Conservation (phyloP, 1,284 basidiomycete species). For the Malassezia vespertilionis region DNA sequence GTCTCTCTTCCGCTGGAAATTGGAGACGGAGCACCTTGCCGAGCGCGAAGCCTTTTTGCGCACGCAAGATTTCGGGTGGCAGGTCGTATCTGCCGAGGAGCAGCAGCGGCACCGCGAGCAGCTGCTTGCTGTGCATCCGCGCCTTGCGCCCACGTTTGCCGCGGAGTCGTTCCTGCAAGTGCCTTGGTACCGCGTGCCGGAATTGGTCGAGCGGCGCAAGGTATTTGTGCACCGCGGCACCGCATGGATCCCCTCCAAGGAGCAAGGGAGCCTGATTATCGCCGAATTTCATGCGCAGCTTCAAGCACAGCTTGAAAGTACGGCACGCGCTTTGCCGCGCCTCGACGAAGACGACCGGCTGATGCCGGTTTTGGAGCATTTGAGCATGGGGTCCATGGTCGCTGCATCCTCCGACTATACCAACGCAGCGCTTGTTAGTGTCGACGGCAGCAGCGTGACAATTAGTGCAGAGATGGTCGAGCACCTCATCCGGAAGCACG, state of each 20-base stretch:
- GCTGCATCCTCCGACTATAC: slow-evolving; percentile 76
- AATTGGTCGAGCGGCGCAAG: slow-evolving; percentile 73
- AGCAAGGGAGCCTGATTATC: slow-evolving; percentile 76
- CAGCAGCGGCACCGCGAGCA: slow-evolving; percentile 54
- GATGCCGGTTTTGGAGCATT: slow-evolving; percentile 77
- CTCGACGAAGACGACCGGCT: slow-evolving; percentile 90
- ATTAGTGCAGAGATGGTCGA: slow-evolving; percentile 92
- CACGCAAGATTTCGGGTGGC: slow-evolving; percentile 70
- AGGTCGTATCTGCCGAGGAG: slow-evolving; percentile 58
- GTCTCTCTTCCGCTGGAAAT: slow-evolving; percentile 72
- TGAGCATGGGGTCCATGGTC: slow-evolving; percentile 85
- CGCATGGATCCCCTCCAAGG: slow-evolving; percentile 74
- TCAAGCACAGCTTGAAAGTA: slow-evolving; percentile 73
- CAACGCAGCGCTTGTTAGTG: slow-evolving; percentile 45
- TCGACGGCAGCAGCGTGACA: slow-evolving; percentile 53
- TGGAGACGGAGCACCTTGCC: slow-evolving; percentile 57
- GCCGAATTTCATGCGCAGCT: slow-evolving; percentile 72
- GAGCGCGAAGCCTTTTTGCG: slow-evolving; percentile 66
- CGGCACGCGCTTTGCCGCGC: slow-evolving; percentile 77
- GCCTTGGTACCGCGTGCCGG: slow-evolving; percentile 81
- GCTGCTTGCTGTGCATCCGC: slow-evolving; percentile 49
- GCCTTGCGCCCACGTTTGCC: slow-evolving; percentile 47
- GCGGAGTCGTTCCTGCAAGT: slow-evolving; percentile 62
- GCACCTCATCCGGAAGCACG: slow-evolving; percentile 72
- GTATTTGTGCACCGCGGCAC: slow-evolving; percentile 71